These are phyloP conservation scores for Plenodomus lindquistii DNA, from an alignment of 2,329 filamentous ascomycete genomes.

Conservation along the genomic window DNA sequence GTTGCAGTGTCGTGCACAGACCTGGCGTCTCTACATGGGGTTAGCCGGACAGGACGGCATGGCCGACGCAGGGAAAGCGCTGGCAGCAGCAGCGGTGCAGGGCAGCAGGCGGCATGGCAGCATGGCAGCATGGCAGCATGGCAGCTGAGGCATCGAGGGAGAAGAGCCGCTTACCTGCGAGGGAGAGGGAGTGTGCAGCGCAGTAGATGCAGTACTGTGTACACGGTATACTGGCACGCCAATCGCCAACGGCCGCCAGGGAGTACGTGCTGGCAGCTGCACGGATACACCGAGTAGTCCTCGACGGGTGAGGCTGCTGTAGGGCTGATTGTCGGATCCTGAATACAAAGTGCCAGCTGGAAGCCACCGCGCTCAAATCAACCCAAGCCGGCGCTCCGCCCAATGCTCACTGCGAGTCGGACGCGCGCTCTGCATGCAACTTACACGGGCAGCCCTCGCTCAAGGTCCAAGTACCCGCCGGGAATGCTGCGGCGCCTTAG, in stretches of 20 bases:
- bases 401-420: background rate
- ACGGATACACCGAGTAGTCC: background rate
- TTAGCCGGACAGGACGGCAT: constrained; percentile 12
- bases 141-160: constrained; percentile 26
- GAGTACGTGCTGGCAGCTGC: too few species aligned
- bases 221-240: too few species aligned
- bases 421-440: constrained; percentile 28
- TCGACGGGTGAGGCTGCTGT: background rate
- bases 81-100: constrained; percentile 1
- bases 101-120: constrained; percentile 8
- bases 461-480: constrained; percentile 19
- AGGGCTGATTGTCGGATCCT: background rate
- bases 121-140: constrained; percentile 29
- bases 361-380: too few species aligned
- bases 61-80: background rate
- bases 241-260: background rate
- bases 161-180: too few species aligned
- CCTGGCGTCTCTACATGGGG: constrained; percentile 6
- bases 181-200: constrained; percentile 1
- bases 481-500: constrained; percentile 21
- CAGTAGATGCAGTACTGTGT: too few species aligned
- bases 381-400: too few species aligned
- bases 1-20: constrained; percentile 16
- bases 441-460: constrained; percentile 32
- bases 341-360: too few species aligned